Evolutionary conservation across 2,329 filamentous ascomycete genomes (phyloP), one percentile per base, ranked within the genome.

Genomic region (Gnomoniopsis sp.): DNA sequence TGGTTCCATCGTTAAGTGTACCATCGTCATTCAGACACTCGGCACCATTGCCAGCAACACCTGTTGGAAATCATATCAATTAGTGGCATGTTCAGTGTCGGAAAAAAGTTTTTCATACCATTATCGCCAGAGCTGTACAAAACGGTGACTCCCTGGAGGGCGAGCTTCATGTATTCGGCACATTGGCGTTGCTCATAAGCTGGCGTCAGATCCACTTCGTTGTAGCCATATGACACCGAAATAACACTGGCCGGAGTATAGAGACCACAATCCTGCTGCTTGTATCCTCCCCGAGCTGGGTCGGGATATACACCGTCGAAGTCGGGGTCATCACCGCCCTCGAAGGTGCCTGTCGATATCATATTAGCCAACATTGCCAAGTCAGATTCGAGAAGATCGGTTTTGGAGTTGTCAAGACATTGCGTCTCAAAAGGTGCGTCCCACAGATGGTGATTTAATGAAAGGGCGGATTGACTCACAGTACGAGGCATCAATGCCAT

Each of bases 271-370:
- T 65, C 62, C 61, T 68, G 57, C 3, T 75, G 74, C 56, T 75
- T 75, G 66, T 79, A 80, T 15, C 76, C 78, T 15, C 71, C 75
- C 76, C 12, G 43, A 3, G 11, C 67, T 62, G 0, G 69, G 61
- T 80, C 72, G 0, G 78, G 79, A 59, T 81, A 81, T 1, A 68
- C 66, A 2, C 77, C 74, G 59, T 81, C 79, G 15, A 78, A 67
- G 10, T 63, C 59, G 17, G 56, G 50, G 30, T 62, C 56, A 3
- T 71, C 70, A 49, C 72, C 67, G n/a, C 57, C 62, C 30, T 57
- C 44, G 52, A 72, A 75, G 6, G 71, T 74, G 69, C 79, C 34
- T 38, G 34, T 8, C 8, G 15, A 15, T 38, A 15, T 8, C 34
- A 15, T 15, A 38, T 38, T 38, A 38, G 34, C 34, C n/a, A n/a